Conservation (phyloP, 352 stramenopile species). For the Phytophthora citrophthora region DNA sequence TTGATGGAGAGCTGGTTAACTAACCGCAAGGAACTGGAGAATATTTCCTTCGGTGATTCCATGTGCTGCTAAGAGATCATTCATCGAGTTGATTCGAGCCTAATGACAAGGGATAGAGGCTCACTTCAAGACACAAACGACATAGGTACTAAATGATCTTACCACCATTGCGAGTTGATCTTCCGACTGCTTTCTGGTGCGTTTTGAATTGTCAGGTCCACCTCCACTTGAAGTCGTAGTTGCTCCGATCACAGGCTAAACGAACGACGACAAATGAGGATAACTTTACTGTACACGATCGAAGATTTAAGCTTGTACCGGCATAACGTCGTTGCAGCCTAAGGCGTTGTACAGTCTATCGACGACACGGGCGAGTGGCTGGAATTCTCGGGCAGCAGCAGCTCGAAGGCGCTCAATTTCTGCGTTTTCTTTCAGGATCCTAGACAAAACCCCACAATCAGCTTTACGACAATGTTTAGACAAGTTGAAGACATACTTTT, state of each 20-base stretch:
- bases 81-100: constrained; percentile 88
- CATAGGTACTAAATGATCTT: not conserved
- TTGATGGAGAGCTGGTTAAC: not conserved
- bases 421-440: constrained; percentile 79
- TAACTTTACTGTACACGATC: not conserved
- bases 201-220: constrained; percentile 47
- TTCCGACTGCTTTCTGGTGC: constrained; percentile 69
- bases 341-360: constrained; percentile 82
- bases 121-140: no score
- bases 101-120: constrained; percentile 13
- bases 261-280: not conserved
- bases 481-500: constrained; percentile 49
- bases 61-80: constrained; percentile 77
- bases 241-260: constrained; percentile 33
- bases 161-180: constrained; percentile 82
- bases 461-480: no score
- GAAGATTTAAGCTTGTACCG: constrained; percentile 29
- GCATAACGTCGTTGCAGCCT: constrained; percentile 83
- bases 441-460: constrained; percentile 15
- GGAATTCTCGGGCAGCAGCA: constrained; percentile 68
- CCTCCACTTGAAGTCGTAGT: constrained; percentile 23
- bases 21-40: constrained; percentile 78
- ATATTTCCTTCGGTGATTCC: constrained; percentile 86
- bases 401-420: constrained; percentile 74
- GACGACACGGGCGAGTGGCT: constrained; percentile 71